Evolutionary conservation across 495 filamentous ascomycete species (phyloP).

Genomic region (Xylaria flabelliformis): DNA sequence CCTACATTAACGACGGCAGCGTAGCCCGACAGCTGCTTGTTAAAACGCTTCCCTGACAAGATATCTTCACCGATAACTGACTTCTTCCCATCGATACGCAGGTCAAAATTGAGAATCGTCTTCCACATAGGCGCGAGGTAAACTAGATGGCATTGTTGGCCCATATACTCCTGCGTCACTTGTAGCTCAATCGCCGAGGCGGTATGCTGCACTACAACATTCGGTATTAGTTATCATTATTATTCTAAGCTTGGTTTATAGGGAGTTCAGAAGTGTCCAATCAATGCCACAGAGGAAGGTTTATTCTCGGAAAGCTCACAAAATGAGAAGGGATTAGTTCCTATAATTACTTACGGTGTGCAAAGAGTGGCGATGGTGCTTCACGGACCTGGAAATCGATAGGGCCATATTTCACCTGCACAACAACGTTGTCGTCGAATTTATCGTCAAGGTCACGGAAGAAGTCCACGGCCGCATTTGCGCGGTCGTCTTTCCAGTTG

Average conservation of each 20-base stretch:
- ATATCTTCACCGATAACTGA: slow-evolving; percentile 63
- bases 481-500: slow-evolving; percentile 70
- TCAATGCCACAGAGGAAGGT: not conserved
- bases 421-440: slow-evolving; percentile 72
- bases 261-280: not conserved
- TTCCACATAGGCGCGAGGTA: slow-evolving; percentile 74
- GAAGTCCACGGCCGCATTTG: slow-evolving; percentile 71
- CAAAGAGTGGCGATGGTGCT: slow-evolving; percentile 71
- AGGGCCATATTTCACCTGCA: slow-evolving; percentile 77
- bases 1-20: slow-evolving; percentile 75
- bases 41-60: slow-evolving; percentile 64
- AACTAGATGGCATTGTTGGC: slow-evolving; percentile 72
- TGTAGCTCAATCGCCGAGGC: slow-evolving; percentile 68
- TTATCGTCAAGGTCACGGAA: slow-evolving; percentile 69
- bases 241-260: not conserved
- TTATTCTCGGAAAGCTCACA: not conserved
- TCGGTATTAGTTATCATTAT: not conserved
- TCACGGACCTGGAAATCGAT: slow-evolving; percentile 82
- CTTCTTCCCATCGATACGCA: slow-evolving; percentile 61
- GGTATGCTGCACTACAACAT: slow-evolving; percentile 53
- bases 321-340: not conserved
- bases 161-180: slow-evolving; percentile 73
- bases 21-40: slow-evolving; percentile 63
- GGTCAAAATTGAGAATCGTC: slow-evolving; percentile 68
- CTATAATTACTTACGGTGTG: slow-evolving; percentile 44